Percentiles rank a stretch among this genome's conserved stretches.
Evolutionary conservation across 345 rosid species (phyloP).

Genomic region (Brassica incana): DNA sequence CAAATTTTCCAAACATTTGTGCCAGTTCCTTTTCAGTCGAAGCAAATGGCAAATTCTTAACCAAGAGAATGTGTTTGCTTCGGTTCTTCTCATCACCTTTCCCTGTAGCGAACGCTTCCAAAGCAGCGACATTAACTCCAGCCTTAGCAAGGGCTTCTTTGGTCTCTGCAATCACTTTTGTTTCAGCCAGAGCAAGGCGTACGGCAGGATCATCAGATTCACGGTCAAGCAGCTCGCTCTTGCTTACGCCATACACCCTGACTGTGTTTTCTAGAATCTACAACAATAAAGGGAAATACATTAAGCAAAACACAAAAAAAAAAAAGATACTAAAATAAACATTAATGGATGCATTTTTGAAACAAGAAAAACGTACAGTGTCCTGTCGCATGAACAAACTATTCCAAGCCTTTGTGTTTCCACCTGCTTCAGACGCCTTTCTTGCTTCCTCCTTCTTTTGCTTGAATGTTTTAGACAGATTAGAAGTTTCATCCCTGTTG

Average conservation of each 20-base stretch:
- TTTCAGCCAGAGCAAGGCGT: conserved; percentile 93
- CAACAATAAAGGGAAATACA: too few species aligned
- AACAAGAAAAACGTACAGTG: conserved; percentile 54
- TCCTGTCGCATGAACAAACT: conserved; percentile 90
- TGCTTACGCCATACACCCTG: conserved; percentile 80
- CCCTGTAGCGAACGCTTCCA: conserved; percentile 72
- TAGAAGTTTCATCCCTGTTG: conserved; percentile 40
- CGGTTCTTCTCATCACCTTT: conserved; percentile 61
- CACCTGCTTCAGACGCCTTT: conserved; percentile 88
- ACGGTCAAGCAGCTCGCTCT: conserved; percentile 87
- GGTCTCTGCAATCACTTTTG: conserved; percentile 92
- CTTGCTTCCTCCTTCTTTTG: conserved; percentile 73
- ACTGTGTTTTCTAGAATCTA: conserved; percentile 87
- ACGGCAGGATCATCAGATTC: conserved; percentile 94
- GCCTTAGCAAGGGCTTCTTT: conserved; percentile 76
- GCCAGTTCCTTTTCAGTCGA: conserved; percentile 80
- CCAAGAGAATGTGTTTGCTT: conserved; percentile 82
- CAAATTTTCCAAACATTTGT: conserved; percentile 82
- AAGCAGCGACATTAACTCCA: conserved; percentile 69
- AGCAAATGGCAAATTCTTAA: conserved; percentile 90
- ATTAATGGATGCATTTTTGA: conserved; percentile 8
- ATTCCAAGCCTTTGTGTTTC: conserved; percentile 92
- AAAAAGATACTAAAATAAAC: too few species aligned
- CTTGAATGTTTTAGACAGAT: conserved; percentile 66
- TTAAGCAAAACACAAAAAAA: too few species aligned